Evolutionary conservation across 495 filamentous ascomycete species (phyloP), one percentile per base, ranked within the genome.

Genomic region (Xylaria bambusicola): DNA sequence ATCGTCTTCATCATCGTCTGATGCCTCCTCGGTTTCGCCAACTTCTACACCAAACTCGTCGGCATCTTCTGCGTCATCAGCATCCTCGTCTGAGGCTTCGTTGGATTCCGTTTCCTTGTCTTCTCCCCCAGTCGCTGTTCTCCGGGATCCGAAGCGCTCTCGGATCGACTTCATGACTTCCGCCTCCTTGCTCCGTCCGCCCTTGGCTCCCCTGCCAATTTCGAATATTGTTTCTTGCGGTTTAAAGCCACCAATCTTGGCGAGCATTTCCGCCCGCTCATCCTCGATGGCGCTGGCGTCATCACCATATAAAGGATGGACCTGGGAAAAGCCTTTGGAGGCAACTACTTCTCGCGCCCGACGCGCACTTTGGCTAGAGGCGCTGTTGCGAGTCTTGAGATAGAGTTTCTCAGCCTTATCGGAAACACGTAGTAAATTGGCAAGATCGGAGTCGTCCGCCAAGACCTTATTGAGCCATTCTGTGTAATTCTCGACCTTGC

Each of bases 181-280:
- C 8, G 89, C 89, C 9, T 91, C 83, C 66, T 89, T 90, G 56
- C 76, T 82, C 45, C 82, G 80, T 23, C 81, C 80, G 3, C 74
- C 73, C 58, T 80, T 82, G 15, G 88, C 84, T 57, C 84, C 80
- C 56, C 87, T 86, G 2, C 92, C 88, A 60, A 96, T 86, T 70
- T 99, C 94, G 66, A 99, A 98, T 21, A 99, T 86, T 0, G 94
- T 97, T 67, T 99, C 95, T 49, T 86, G 80, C 1, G 94, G 94
- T 64, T 92, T 82, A 75, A 93, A 97, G 2, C 85, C 86, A 63
- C 90, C 90, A 47, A 99, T 88, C 26, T 86, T 84, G 38, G 88
- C 87, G 3, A 99, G 79, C 86, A 99, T 93, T 52, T 86, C 85
- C 36, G 90, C 86, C 6, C 93, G 83, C 60, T 89, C 88, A 23